A percentile compares a stretch with the other conserved stretches of the same genome.
Conservation (phyloP, 2,329 filamentous ascomycete species). For the Alternaria burnsii region DNA sequence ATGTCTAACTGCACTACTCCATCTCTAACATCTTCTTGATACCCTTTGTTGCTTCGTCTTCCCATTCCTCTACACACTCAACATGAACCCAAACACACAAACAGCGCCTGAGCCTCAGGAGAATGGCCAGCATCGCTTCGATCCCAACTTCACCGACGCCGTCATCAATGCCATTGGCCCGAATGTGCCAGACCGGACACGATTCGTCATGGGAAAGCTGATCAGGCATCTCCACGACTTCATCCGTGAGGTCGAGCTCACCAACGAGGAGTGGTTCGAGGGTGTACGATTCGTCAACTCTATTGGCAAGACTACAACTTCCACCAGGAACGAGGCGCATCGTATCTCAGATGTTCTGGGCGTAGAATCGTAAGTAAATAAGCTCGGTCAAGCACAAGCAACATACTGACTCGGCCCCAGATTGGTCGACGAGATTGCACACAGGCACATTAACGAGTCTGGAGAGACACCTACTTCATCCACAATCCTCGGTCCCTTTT, state of each 20-base stretch:
- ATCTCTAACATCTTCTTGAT: neutral
- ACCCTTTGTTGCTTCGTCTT: neutral
- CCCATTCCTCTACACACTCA: slow-evolving; percentile 7
- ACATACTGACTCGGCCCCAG: slow-evolving; percentile 45
- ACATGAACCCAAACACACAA: slow-evolving; percentile 28
- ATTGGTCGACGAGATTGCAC: slow-evolving; percentile 72
- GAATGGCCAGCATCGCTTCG: slow-evolving; percentile 61
- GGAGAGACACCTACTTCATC: slow-evolving; percentile 74
- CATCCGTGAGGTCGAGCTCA: slow-evolving; percentile 78
- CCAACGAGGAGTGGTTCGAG: slow-evolving; percentile 77
- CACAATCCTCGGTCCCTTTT: slow-evolving; percentile 80
- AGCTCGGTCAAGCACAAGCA: too few relatives aligned
- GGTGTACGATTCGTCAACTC: slow-evolving; percentile 80
- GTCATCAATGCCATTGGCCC: slow-evolving; percentile 78
- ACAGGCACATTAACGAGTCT: slow-evolving; percentile 69
- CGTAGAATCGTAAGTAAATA: slow-evolving; percentile 69
- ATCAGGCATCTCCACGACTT: slow-evolving; percentile 82
- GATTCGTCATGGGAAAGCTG: slow-evolving; percentile 69
- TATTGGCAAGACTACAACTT: slow-evolving; percentile 72
- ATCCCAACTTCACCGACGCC: slow-evolving; percentile 78
- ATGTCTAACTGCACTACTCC: neutral
- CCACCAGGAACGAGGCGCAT: slow-evolving; percentile 77
- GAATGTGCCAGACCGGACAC: slow-evolving; percentile 70
- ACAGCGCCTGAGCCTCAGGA: slow-evolving; percentile 35
- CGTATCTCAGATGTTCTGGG: slow-evolving; percentile 77